phyloP scores from a whole-genome alignment of 768 basidiomycete genomes.

The Paxillus rubicundulus region DNA sequence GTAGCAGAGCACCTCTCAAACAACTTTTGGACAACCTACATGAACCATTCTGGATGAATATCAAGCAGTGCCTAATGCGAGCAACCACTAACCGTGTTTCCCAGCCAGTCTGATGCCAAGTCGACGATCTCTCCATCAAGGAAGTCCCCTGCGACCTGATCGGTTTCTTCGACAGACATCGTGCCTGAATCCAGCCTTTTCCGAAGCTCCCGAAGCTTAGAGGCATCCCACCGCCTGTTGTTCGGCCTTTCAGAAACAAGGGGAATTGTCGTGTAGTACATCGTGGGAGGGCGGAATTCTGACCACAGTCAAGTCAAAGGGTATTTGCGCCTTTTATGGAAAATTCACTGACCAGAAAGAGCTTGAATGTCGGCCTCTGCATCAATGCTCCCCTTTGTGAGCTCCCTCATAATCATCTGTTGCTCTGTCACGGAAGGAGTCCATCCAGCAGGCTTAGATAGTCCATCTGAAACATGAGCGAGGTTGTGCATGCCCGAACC shows the following conservation, averaged over 20 bases:
- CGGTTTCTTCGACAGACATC: conserved; percentile 82
- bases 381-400: conserved; percentile 72
- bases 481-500: conserved; percentile 66
- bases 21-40: conserved; percentile 90
- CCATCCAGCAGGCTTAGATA: conserved; percentile 65
- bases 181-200: conserved; percentile 91
- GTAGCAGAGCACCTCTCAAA: conserved; percentile 83
- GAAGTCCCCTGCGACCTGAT: conserved; percentile 86
- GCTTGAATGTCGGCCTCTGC: conserved; percentile 83
- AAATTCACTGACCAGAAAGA: conserved; percentile 66
- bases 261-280: conserved; percentile 97
- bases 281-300: conserved; percentile 91
- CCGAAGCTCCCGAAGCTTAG: conserved; percentile 89
- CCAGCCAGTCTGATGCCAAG: conserved; percentile 96
- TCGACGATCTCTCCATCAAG: conserved; percentile 94
- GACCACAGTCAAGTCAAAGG: conserved; percentile 9
- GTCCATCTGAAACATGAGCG: conserved; percentile 53
- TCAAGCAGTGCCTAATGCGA: background rate
- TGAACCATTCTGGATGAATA: conserved; percentile 5
- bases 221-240: conserved; percentile 90
- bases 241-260: conserved; percentile 80
- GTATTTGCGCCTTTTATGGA: background rate
- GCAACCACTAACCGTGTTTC: conserved; percentile 63
- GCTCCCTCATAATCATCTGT: conserved; percentile 95
- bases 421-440: conserved; percentile 82